A percentile compares a stretch with the other conserved stretches of the same genome.
phyloP scores from a whole-genome alignment of 257 asterid genomes.

The Anisodus acutangulus region DNA sequence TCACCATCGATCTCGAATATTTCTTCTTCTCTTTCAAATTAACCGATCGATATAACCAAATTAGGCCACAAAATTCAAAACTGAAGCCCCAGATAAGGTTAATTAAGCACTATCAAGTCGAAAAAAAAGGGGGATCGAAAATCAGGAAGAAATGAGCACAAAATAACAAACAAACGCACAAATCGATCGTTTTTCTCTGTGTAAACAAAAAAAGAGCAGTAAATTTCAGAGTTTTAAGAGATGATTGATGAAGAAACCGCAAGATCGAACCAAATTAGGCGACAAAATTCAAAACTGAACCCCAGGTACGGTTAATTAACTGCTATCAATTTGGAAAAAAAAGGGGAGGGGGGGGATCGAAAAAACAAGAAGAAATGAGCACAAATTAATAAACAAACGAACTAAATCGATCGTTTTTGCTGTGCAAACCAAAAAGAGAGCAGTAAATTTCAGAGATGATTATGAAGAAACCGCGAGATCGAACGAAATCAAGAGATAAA shows the following conservation, averaged over 20 bases:
- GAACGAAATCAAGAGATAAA: neutral
- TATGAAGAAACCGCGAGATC: no score
- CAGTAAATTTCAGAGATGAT: no score
- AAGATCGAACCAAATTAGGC: neutral
- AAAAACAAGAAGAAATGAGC: neutral
- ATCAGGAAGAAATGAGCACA: neutral
- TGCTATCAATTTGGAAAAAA: neutral
- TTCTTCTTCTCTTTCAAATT: neutral
- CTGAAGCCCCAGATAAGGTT: neutral
- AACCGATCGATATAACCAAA: neutral
- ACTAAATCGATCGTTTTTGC: neutral
- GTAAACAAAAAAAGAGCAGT: neutral
- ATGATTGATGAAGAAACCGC: no score
- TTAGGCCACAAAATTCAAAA: neutral
- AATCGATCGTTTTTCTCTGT: neutral
- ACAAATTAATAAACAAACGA: neutral
- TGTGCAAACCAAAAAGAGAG: no score
- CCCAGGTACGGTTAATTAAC: neutral
- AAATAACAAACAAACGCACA: neutral
- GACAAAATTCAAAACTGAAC: neutral
- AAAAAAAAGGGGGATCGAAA: neutral
- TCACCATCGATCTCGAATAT: conserved; percentile 53
- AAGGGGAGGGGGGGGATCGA: neutral
- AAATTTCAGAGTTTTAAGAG: no score
- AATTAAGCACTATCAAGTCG: conserved; percentile 8